Base-by-base conservation (phyloP, 306 rosid genomes). In the Vigna hirtella region DNA sequence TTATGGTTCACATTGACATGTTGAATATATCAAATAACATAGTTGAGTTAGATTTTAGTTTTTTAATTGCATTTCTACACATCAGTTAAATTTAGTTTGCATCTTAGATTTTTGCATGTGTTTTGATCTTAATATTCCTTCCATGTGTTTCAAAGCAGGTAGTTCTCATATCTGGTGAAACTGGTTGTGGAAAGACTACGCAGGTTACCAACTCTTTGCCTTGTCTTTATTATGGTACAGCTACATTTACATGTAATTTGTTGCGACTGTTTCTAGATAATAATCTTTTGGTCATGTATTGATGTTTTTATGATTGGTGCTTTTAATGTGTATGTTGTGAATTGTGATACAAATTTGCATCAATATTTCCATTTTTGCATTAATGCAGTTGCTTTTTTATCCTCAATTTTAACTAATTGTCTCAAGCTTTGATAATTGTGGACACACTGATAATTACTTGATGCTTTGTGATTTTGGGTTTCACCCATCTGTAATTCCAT, bases 131-230 rank as follows among this genome's bases (percentile, higher is more conserved):
- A 64, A 66, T 76, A 57, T 71, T 81, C 82, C 49, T 78, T 79
- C 57, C 68, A 62, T 72, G 48, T 56, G 62, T 42, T 77, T 86
- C 62, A 49, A 86, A 82, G 83, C 94, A 96, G 99, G 99, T 93
- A 0, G 91, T 96, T 86, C 93, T 96, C 78, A 64, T 96, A 82
- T 84, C 89, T 87, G 98, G 98, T 40, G 93, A 93, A 89, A 96
- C 99, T 77, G 99, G 98, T 47, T 96, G 99, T 73, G 99, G 99
- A 85, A 93, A 96, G 91, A 96, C 99, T 73, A 93, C 99, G 5
- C 98, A 96, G 99, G 99, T 96, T 87, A 85, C 61, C 26, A 79
- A 66, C 66, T 90, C 77, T 78, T 88, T 88, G 71, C 79, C 77
- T 77, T 91, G 66, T 74, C 74, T 72, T 83, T 74, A 59, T 66